Evolutionary conservation across 805 yeast genomes (phyloP).

Genomic region (Yarrowia porcina): DNA sequence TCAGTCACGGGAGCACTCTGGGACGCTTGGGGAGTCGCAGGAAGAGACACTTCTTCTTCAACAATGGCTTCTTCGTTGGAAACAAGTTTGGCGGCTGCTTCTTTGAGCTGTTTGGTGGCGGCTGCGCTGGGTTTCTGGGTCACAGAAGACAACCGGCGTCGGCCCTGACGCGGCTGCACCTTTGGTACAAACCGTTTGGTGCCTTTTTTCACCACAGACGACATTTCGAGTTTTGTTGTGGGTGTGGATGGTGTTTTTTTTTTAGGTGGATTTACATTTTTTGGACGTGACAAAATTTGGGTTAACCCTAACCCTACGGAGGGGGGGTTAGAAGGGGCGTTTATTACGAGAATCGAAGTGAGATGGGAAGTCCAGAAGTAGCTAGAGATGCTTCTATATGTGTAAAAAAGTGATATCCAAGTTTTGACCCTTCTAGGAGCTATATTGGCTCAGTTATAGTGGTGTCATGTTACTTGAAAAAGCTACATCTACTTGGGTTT

Average conservation of each 20-base stretch:
- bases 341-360: too few species aligned
- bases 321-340: background rate
- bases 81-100: conserved; percentile 2
- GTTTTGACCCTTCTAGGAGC: too few species aligned
- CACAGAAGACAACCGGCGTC: conserved; percentile 9
- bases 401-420: too few species aligned
- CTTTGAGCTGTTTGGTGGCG: conserved; percentile 1
- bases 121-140: conserved; percentile 3
- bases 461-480: too few species aligned
- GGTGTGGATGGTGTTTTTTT: background rate
- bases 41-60: conserved; percentile 11
- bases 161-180: conserved; percentile 10
- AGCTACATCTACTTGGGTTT: too few species aligned
- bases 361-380: too few species aligned
- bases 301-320: background rate
- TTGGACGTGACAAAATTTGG: background rate
- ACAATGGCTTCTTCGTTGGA: conserved; percentile 11
- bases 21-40: conserved; percentile 8
- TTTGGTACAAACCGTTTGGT: conserved; percentile 19
- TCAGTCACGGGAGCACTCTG: background rate
- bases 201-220: conserved; percentile 23
- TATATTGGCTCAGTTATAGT: too few species aligned
- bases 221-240: conserved; percentile 8
- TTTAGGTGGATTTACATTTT: background rate
- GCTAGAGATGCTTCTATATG: too few species aligned